Evolutionary conservation across 192 early-diverging fungal species (phyloP).

Genomic region (Radiomyces spectabilis): DNA sequence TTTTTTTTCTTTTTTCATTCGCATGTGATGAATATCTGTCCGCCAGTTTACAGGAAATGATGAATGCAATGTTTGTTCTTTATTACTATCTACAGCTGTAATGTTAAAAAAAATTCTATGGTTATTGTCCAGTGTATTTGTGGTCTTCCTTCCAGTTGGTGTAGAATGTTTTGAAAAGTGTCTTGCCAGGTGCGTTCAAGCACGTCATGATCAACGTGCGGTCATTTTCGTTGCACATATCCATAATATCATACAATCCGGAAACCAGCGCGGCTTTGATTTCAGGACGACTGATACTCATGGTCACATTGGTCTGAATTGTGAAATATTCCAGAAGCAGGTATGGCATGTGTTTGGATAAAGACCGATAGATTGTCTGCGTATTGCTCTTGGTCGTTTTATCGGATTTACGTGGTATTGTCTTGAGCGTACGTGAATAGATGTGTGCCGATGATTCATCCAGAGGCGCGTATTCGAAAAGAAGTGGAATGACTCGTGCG

Average conservation of each 20-base stretch:
- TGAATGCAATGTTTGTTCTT: too few relatives aligned
- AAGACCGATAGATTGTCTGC: conserved; percentile 13
- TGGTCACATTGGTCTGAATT: conserved; percentile 43
- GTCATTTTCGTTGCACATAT: conserved; percentile 58
- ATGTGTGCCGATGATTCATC: too few relatives aligned
- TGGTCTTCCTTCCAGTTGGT: conserved; percentile 40
- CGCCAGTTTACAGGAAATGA: too few relatives aligned
- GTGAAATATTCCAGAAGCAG: conserved; percentile 48
- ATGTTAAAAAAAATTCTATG: too few relatives aligned
- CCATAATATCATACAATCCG: conserved; percentile 54
- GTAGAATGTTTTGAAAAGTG: conserved; percentile 41
- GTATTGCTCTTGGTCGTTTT: conserved; percentile 6
- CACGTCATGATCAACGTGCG: conserved; percentile 56
- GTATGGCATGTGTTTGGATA: conserved; percentile 42
- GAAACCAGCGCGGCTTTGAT: conserved; percentile 40
- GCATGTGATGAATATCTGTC: too few relatives aligned
- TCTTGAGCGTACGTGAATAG: conserved; percentile 1
- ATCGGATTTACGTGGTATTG: conserved; percentile 5
- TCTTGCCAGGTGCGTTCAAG: conserved; percentile 47
- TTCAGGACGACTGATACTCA: conserved; percentile 28
- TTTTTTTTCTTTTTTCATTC: too few relatives aligned
- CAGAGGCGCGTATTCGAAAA: too few relatives aligned
- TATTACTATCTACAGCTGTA: too few relatives aligned
- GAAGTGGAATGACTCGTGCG: neutral
- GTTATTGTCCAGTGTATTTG: conserved; percentile 51